A percentile compares a stretch with the other conserved stretches of the same genome.
Evolutionary conservation across 179 eudicot genomes (phyloP).

Genomic region (Silene coronaria): DNA sequence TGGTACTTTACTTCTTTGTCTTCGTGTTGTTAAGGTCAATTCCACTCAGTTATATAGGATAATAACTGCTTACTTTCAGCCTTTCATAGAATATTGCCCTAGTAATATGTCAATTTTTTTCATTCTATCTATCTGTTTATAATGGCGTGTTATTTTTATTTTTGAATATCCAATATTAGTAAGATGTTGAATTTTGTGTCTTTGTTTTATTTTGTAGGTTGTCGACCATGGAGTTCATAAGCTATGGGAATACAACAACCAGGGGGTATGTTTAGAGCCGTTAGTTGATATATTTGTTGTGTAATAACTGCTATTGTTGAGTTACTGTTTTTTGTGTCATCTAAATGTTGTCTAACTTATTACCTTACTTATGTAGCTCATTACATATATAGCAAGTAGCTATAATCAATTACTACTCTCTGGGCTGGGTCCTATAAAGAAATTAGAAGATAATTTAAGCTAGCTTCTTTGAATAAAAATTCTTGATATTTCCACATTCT

Average conservation of each 20-base stretch:
- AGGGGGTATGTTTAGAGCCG: constrained; percentile 52
- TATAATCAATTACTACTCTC: not conserved
- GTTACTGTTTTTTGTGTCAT: not conserved
- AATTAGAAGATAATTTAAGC: not conserved
- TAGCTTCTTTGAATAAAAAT: not conserved
- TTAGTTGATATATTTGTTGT: not conserved
- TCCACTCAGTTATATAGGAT: not conserved
- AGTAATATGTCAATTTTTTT: not conserved
- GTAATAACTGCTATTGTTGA: not conserved
- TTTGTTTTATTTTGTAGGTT: constrained; percentile 36
- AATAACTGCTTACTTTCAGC: not conserved
- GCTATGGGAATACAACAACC: constrained; percentile 73
- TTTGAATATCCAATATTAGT: not conserved
- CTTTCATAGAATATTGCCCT: not conserved
- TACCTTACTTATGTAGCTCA: not conserved
- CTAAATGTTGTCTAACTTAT: not conserved
- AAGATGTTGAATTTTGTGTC: not conserved
- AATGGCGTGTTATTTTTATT: not conserved
- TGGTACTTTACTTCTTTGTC: not conserved
- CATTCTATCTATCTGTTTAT: no score
- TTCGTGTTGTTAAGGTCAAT: not conserved
- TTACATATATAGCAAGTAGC: no score
- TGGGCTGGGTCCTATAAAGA: not conserved
- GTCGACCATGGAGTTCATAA: constrained; percentile 73
- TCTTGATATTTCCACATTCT: not conserved